Evolutionary conservation across 441 rosid genomes (phyloP), one percentile per base, ranked within the genome.

Genomic region (Euphorbia corollata): DNA sequence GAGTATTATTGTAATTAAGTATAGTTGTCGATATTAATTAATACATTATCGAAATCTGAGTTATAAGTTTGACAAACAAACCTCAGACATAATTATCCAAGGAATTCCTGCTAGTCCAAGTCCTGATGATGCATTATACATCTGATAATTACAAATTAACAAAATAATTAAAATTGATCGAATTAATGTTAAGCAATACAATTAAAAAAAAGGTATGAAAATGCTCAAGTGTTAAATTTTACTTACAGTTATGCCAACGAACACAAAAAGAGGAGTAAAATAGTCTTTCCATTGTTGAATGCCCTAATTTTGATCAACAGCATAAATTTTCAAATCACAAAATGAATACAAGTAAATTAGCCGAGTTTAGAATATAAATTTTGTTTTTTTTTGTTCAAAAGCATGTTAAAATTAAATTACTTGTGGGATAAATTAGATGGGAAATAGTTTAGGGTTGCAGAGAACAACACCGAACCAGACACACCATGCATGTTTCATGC

Each of bases 81-180:
- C 91, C 89, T 87, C 94, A 8, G 89, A 83, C 68, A 86, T 78
- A 47, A 86, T 78, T 66, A 84, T 68, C 91, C 91, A 86, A 15
- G 86, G 84, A 45, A 86, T 75, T 58, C 87, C 86, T 27, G 70
- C 78, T 22, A 84, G 66, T 64, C 89, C 91, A 15, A 80, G 36
- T 16, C 75, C 63, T 54, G 18, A 73, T 23, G 76, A 53, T 3
- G 58, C 59, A 53, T 50, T 19, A 61, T 57, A 71, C 0, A 51
- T 75, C 89, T 85, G 80, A 38, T 8, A 9, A 9, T 60, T 13
- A 19, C 15, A 8, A 41, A 8, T 41, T 41, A 41, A 41, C 15
- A 8, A 41, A 41, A 8, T 41, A 8, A 41, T 41, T 41, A 3
- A 41, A 41, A 11, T 10, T 41, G 47, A 8, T n/a, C n/a, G n/a